Conservation (phyloP, 1,284 basidiomycete species). For the Cutaneotrichosporon dermatis region DNA sequence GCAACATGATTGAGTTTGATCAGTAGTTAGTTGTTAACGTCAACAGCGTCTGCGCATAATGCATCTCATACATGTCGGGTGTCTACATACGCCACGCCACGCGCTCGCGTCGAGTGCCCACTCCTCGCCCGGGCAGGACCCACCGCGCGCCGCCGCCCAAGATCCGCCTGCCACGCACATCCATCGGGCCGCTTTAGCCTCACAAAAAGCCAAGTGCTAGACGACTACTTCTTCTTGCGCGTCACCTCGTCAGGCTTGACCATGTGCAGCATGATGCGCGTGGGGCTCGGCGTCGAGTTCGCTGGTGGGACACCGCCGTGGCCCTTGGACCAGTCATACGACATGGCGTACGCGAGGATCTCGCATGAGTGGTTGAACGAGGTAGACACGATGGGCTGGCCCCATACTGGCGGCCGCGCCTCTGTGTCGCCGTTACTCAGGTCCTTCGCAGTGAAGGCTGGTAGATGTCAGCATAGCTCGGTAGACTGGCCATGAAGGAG, state of each 20-base stretch:
- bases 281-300: constrained; percentile 41
- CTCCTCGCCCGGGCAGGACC: too few relatives aligned
- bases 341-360: constrained; percentile 84
- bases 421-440: constrained; percentile 64
- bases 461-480: background rate
- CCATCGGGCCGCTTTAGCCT: background rate
- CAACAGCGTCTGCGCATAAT: background rate
- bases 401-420: constrained; percentile 55
- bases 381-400: constrained; percentile 53
- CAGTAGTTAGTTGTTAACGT: too few relatives aligned
- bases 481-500: too few relatives aligned
- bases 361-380: constrained; percentile 78
- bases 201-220: too few relatives aligned
- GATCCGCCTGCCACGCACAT: background rate
- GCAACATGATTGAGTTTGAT: too few relatives aligned
- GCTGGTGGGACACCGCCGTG: constrained; percentile 77
- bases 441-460: constrained; percentile 50
- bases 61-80: constrained; percentile 2
- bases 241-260: constrained; percentile 86
- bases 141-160: background rate
- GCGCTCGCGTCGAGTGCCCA: background rate
- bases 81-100: background rate
- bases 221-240: constrained; percentile 39
- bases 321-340: constrained; percentile 88
- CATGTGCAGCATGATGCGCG: constrained; percentile 79